Evolutionary conservation across 2,329 filamentous ascomycete genomes (phyloP).

Genomic region (Myriosclerotinia scirpicola): DNA sequence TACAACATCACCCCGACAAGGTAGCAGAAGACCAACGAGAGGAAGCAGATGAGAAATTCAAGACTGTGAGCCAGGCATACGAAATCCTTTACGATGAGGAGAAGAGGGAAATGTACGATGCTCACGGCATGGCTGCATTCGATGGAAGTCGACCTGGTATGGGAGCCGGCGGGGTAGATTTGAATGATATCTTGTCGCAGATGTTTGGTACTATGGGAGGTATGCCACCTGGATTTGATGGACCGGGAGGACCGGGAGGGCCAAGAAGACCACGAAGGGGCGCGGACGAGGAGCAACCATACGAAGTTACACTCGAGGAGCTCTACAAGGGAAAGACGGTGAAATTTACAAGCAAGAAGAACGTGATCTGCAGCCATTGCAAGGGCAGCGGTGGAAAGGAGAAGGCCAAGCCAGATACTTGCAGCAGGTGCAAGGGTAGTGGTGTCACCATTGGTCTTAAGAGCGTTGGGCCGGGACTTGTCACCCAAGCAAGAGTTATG

Average conservation of each 20-base stretch:
- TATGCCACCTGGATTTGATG: constrained; percentile 40
- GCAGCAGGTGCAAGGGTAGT: constrained; percentile 79
- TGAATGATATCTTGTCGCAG: constrained; percentile 89
- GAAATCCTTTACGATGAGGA: constrained; percentile 97
- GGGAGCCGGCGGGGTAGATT: constrained; percentile 68
- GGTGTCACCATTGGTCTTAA: constrained; percentile 76
- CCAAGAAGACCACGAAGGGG: constrained; percentile 68
- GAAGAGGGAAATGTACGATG: constrained; percentile 88
- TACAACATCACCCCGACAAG: constrained; percentile 93
- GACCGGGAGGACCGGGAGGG: constrained; percentile 41
- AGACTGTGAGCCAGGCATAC: constrained; percentile 89
- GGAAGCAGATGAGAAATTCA: constrained; percentile 89
- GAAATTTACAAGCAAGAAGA: constrained; percentile 94
- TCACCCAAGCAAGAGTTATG: constrained; percentile 74
- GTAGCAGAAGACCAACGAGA: constrained; percentile 81
- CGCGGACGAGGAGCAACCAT: constrained; percentile 82
- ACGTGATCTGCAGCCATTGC: constrained; percentile 82
- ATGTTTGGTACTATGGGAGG: constrained; percentile 67
- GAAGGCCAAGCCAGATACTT: constrained; percentile 80
- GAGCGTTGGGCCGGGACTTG: constrained; percentile 82
- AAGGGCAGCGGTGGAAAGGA: constrained; percentile 90
- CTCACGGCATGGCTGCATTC: constrained; percentile 94
- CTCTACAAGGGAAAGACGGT: constrained; percentile 98
- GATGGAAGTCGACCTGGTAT: constrained; percentile 67
- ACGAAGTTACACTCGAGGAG: constrained; percentile 89